Conservation (phyloP, 2,329 filamentous ascomycete species). For the Colletotrichum agaves region DNA sequence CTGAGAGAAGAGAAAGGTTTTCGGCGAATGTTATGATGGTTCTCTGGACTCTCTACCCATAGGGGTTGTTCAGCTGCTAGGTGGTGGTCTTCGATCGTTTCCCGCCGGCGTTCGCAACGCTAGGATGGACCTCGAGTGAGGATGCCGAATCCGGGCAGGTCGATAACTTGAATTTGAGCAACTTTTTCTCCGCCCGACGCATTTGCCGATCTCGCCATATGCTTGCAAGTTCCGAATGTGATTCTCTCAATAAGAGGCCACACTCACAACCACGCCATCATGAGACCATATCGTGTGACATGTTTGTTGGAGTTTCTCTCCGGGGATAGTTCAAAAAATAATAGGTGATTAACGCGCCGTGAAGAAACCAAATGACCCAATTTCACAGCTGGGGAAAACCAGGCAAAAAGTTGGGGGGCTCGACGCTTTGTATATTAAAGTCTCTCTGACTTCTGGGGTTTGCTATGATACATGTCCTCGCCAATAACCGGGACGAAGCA, state of each 20-base stretch:
- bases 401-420: slow-evolving; percentile 18
- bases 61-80: neutral
- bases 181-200: neutral
- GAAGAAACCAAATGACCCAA: too few relatives aligned
- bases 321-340: too few relatives aligned
- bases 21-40: slow-evolving; percentile 13
- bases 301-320: too few relatives aligned
- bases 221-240: too few relatives aligned
- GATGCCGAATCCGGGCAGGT: neutral
- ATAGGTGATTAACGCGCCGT: too few relatives aligned
- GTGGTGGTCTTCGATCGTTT: neutral
- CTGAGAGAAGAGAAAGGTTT: neutral
- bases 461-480: slow-evolving; percentile 36
- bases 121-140: neutral
- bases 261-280: too few relatives aligned
- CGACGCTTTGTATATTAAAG: slow-evolving; percentile 32
- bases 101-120: neutral
- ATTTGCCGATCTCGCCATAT: neutral
- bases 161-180: neutral
- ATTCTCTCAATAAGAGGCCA: too few relatives aligned
- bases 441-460: slow-evolving; percentile 20
- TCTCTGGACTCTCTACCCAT: slow-evolving; percentile 15
- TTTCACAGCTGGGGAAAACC: too few relatives aligned
- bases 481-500: slow-evolving; percentile 19
- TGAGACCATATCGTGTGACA: too few relatives aligned